Evolutionary conservation across 2,329 filamentous ascomycete genomes (phyloP), one percentile per base, ranked within the genome.

Genomic region (Xylariales sp.): DNA sequence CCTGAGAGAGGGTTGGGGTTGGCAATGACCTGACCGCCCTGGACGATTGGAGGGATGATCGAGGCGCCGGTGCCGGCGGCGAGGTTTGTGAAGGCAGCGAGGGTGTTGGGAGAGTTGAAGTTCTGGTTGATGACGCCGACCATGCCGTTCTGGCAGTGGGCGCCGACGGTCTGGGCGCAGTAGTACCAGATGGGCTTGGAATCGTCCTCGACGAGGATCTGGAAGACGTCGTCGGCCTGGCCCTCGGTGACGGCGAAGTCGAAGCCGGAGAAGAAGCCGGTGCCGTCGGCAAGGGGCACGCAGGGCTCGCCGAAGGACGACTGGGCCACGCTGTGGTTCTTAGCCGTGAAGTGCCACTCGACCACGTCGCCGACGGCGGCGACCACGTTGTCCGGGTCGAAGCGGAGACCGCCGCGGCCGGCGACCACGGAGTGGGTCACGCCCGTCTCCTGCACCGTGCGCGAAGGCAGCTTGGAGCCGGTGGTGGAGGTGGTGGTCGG

Each of bases 291-390:
- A 11, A 39, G 37, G 0, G 37, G 37, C 29, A 28, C 23, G 57
- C 70, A 73, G 16, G 67, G 67, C 30, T 59, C 46, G 37, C 44
- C 60, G 43, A 70, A 70, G 51, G 51, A 59, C 11, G 53, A 54
- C 46, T 66, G 59, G 3, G 60, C 64, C 29, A 78, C 60, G 14
- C 65, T 66, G 64, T 77, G 74, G 58, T 70, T 74, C 41, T 47
- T 52, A 7, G 73, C 66, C 44, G 66, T 67, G 62, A 71, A 78
- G 50, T 72, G 68, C 61, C 69, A 79, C 59, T 78, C 72, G 40
- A 79, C 53, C 4, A 70, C 45, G 42, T 75, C 70, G 41, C 73
- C 74, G 6, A 66, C 40, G 10, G 60, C 54, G 14, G 74, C 75
- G 3, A 63, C 64, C 28, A 76, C 58, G 45, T 65, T 68, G 43